Evolutionary conservation across 2,329 filamentous ascomycete species (phyloP).

Genomic region (Bipolaris cookei): DNA sequence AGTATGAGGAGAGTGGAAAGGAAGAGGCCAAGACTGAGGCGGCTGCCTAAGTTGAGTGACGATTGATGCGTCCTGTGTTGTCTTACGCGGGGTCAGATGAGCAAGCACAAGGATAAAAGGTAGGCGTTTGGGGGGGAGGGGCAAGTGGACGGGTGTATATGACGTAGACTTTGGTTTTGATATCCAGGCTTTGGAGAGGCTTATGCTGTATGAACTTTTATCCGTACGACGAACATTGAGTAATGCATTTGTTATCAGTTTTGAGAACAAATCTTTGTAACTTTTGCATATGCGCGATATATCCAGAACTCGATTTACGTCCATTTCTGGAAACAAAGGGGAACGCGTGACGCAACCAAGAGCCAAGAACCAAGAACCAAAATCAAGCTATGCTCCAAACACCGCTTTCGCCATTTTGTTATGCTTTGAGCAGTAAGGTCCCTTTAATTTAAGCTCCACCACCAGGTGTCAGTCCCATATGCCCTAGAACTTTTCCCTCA

Average conservation of each 20-base stretch:
- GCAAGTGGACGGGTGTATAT: not conserved
- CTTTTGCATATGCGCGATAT: not conserved
- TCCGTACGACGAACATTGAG: not conserved
- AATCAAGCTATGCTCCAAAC: too few relatives aligned
- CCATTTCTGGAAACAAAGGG: too few relatives aligned
- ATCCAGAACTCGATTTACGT: not conserved
- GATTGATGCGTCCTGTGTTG: not conserved
- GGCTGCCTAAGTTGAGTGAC: constrained; percentile 21
- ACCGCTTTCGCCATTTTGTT: too few relatives aligned
- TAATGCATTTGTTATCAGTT: constrained; percentile 10
- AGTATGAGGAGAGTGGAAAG: constrained; percentile 54
- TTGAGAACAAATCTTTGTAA: not conserved
- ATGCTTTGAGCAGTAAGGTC: too few relatives aligned
- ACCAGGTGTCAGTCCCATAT: too few relatives aligned
- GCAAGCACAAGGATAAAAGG: not conserved
- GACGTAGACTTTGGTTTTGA: constrained; percentile 4
- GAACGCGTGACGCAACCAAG: too few relatives aligned
- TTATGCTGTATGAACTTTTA: constrained; percentile 2
- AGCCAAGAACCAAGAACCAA: too few relatives aligned
- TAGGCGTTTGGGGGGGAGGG: constrained; percentile 6
- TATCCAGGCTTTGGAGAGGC: constrained; percentile 9
- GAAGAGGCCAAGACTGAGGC: constrained; percentile 36
- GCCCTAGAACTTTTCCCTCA: too few relatives aligned
- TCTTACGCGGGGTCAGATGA: not conserved
- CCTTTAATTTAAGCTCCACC: too few relatives aligned